Evolutionary conservation across 371 early-diverging fungal genomes (phyloP), one percentile per base, ranked within the genome.

Genomic region (Blakeslea trispora): DNA sequence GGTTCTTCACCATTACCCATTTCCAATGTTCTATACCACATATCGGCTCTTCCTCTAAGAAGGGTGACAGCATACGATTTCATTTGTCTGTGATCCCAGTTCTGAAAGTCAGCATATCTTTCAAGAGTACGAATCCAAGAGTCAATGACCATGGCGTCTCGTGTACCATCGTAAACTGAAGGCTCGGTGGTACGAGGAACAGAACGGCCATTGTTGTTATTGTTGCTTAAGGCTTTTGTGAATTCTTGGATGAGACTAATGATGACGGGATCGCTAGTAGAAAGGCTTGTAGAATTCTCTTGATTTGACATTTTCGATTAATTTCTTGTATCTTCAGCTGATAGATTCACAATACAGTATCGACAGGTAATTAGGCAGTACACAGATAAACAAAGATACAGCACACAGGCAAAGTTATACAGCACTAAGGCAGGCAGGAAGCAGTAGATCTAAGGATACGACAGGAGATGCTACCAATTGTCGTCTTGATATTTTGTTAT

Each of bases 111-210:
- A 24, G 11, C 24, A 34, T 48, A 24, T 5, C 31, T 14, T 34
- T 48, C 49, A 31, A 48, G n/a, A 5, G 49, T 22, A 2, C 18
- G 5, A 18, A 48, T 34, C 49, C 49, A 48, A 46, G 28, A 28
- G 28, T 46, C 46, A 21, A 46, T 46, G 5, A 46, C 24, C 13
- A 46, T 23, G 14, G 46, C 46, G 24, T 46, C 46, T 14, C 46
- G 23, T 23, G 14, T 14, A 21, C 46, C 46, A 46, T 46, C 46
- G 28, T 28, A 28, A 28, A 28, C 28, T 28, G 28, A 28, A 28
- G 28, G 28, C 28, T 28, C 28, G 17, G 13, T n/a, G n/a, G 40
- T 40, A n/a, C n/a, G 17, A 17, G 40, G 40, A 40, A 17, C 17
- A 17, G 40, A n/a, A n/a, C 40, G 13, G 17, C 17, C n/a, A 40